Evolutionary conservation across 1,284 basidiomycete genomes (phyloP).

Genomic region (Cutaneotrichosporon cutaneum): DNA sequence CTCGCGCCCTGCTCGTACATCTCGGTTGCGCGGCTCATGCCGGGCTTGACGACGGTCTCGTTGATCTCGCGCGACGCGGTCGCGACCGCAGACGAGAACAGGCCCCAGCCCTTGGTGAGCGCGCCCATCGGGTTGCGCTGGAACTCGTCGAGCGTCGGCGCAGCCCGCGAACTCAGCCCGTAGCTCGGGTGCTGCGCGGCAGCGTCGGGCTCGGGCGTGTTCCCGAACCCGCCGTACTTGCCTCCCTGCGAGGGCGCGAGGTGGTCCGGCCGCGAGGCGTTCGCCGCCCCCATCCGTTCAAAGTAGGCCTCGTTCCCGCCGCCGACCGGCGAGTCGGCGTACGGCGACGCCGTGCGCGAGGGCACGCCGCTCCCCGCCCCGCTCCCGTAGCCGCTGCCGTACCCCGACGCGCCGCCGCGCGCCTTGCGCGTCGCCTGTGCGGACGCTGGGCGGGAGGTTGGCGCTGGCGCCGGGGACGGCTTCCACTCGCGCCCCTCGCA

Average conservation of each 20-base stretch:
- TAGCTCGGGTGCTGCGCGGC: conserved; percentile 40
- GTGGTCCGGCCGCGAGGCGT: conserved; percentile 44
- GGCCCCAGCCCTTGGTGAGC: conserved; percentile 52
- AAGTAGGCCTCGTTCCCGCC: conserved; percentile 53
- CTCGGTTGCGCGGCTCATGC: conserved; percentile 38
- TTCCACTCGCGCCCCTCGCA: conserved; percentile 46
- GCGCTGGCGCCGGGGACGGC: conserved; percentile 39
- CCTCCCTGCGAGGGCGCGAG: conserved; percentile 53
- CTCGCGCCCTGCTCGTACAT: conserved; percentile 28
- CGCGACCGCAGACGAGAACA: conserved; percentile 50
- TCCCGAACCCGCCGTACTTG: conserved; percentile 51
- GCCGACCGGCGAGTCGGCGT: conserved; percentile 19
- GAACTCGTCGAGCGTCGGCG: conserved; percentile 49
- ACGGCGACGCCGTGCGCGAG: conserved; percentile 22
- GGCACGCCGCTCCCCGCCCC: conserved; percentile 10
- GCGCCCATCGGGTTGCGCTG: conserved; percentile 49
- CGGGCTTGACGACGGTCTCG: conserved; percentile 50
- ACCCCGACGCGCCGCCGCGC: conserved; percentile 31
- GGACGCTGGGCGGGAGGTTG: conserved; percentile 40
- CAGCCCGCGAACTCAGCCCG: conserved; percentile 44
- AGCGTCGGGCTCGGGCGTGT: conserved; percentile 33
- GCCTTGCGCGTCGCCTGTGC: conserved; percentile 50
- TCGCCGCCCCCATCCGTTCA: conserved; percentile 48
- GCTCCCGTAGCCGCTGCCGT: conserved; percentile 1
- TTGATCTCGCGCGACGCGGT: conserved; percentile 49